Evolutionary conservation across 441 rosid species (phyloP), one percentile per base, ranked within the genome.

Genomic region (Metrosideros polymorpha): DNA sequence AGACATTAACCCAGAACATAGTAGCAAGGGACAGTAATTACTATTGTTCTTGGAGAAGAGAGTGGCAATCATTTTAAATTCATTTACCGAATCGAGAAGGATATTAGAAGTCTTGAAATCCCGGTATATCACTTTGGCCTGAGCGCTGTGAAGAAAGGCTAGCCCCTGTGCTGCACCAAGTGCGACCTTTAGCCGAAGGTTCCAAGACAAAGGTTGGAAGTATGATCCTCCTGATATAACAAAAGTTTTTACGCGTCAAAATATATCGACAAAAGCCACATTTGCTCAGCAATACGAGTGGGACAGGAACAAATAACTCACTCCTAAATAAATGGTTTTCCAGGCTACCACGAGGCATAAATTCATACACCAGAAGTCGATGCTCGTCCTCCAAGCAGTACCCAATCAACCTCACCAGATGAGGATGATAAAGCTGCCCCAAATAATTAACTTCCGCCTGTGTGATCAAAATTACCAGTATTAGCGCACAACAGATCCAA

Each of bases 331-430:
- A 85, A 90, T 96, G 99, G 90, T 96, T 96, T 89, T 96, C 98
- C 92, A 96, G 92, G 97, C 98, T 95, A 82, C 99, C 99, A 18
- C 97, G 94, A 87, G 95, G 95, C 98, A 96, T 95, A 91, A 94
- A 96, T 89, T 96, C 99, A 76, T 96, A 96, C 66, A 95, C 98
- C 89, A 96, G 90, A 85, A 95, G 94, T 32, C 98, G 93, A 85
- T 95, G 98, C 57, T 96, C 98, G 51, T 96, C 98, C 92, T 96
- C 99, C 84, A 95, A 89, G 94, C 99, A 96, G 87, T 94, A 95
- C 42, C 99, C 99, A 57, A 96, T 86, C 86, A 96, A 84, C 89
- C 95, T 95, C 90, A 96, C 99, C 85, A 96, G 96, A 92, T 96
- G 87, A 84, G 97, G 95, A 87, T 95, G 96, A 84, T 88, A 90